Base-by-base conservation (phyloP, 75 land plant genomes). In the Azolla pinnata region DNA sequence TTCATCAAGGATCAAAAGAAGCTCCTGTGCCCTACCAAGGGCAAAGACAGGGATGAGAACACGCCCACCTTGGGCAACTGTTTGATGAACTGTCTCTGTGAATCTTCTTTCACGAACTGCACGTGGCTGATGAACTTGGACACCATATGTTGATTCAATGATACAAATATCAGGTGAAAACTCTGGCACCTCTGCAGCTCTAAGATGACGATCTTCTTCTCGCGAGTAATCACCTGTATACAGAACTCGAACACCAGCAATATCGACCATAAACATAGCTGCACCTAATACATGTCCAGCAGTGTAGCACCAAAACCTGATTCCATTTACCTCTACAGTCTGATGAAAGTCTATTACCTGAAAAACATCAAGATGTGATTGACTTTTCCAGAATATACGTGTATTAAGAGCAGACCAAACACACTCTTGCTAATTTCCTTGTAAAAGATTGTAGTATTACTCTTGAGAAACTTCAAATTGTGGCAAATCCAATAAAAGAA, bases 211-310 rank as follows among this genome's bases (percentile, higher is more conserved):
- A 56, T 89, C 98, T 71, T 93, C 98, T 64, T 89, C 98, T 17
- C 98, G 76, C 1, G 98, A 89, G 56, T 93, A 93, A 65, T 93
- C 98, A 33, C 98, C 98, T 55, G 98, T 93, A 51, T 93, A 93
- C 25, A 93, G 82, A 24, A 93, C 81, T 17, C 98, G 77, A 3
- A 89, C 86, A 50, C 98, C 98, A 57, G 98, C 98, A 66, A 93
- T 93, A 51, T 93, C 98, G 19, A 93, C 98, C 96, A 93, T 93
- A 64, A 93, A 93, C 98, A 93, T 89, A 56, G 98, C 98, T 33
- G 98, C 98, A 73, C 98, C 98, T 35, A 92, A 79, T 17, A 89
- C 90, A 71, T 89, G 98, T 4, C 98, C 96, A 56, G 98, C 98
- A 32, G 98, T 93, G 67, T 93, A 93, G 60, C 98, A 88, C 98